Percentiles rank a stretch among this genome's conserved stretches.
phyloP scores from a whole-genome alignment of 2,329 filamentous ascomycete genomes.

The Plectosphaerella sp. region DNA sequence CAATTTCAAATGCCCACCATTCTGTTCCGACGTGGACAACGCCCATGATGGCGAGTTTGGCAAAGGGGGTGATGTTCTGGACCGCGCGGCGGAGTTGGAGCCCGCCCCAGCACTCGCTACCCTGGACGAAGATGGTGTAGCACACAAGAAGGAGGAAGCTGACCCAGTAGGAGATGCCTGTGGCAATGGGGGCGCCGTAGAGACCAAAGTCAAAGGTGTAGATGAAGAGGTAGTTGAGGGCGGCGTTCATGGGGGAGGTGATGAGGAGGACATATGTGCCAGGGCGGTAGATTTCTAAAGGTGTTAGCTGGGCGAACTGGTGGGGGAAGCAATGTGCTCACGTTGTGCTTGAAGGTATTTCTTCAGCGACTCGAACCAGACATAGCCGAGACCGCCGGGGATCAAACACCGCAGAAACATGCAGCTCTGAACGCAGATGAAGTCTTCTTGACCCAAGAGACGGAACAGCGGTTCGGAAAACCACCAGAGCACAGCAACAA shows the following conservation, averaged over 20 bases:
- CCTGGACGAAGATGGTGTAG: slow-evolving; percentile 67
- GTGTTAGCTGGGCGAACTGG: too few relatives aligned
- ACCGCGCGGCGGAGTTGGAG: slow-evolving; percentile 57
- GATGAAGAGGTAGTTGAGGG: slow-evolving; percentile 77
- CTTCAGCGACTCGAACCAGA: slow-evolving; percentile 84
- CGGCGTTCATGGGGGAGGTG: slow-evolving; percentile 75
- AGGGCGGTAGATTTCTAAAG: slow-evolving; percentile 63
- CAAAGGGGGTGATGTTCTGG: slow-evolving; percentile 66
- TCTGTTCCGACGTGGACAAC: slow-evolving; percentile 83
- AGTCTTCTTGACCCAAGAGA: slow-evolving; percentile 70
- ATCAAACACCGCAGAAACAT: slow-evolving; percentile 69
- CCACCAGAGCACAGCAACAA: slow-evolving; percentile 70
- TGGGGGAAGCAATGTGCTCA: not conserved
- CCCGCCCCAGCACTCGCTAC: slow-evolving; percentile 77
- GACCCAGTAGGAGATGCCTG: slow-evolving; percentile 80
- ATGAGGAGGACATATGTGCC: slow-evolving; percentile 80
- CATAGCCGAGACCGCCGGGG: slow-evolving; percentile 78
- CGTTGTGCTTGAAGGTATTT: slow-evolving; percentile 80
- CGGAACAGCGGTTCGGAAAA: slow-evolving; percentile 72
- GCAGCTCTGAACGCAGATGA: slow-evolving; percentile 69
- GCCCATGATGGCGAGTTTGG: slow-evolving; percentile 69
- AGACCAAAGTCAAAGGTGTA: slow-evolving; percentile 68
- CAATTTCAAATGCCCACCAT: slow-evolving; percentile 94
- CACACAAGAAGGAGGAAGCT: slow-evolving; percentile 73
- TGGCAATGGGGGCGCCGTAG: slow-evolving; percentile 75